Percentiles rank a stretch among this genome's conserved stretches.
Conservation (phyloP, 768 basidiomycete species). For the Phaffia tasmanica region DNA sequence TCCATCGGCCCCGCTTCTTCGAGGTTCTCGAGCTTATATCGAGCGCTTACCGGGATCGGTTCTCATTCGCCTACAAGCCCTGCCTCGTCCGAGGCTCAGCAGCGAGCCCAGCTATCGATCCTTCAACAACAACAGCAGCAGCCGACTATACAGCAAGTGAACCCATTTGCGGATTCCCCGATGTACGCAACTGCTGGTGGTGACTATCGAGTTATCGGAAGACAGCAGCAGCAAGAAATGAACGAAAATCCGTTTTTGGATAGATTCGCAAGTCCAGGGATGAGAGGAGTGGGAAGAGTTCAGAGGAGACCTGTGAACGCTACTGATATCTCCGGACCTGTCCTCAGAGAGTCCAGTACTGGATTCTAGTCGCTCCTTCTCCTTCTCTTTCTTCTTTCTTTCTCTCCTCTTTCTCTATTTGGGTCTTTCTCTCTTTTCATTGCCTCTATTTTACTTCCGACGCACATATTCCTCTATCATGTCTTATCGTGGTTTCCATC, state of each 20-base stretch:
- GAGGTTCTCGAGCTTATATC: constrained; percentile 21
- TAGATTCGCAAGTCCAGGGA: neutral
- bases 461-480: neutral
- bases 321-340: constrained; percentile 17
- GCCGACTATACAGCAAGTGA: neutral
- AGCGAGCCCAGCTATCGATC: neutral
- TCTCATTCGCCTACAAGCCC: constrained; percentile 7
- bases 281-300: constrained; percentile 6
- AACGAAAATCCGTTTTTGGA: constrained; percentile 16
- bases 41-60: constrained; percentile 17
- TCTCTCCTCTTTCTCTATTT: neutral
- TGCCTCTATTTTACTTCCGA: neutral
- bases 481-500: too few species aligned
- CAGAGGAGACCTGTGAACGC: constrained; percentile 12
- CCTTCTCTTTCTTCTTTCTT: neutral
- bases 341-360: constrained; percentile 13
- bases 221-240: too few species aligned
- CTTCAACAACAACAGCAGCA: neutral
- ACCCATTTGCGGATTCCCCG: neutral
- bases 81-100: neutral
- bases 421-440: neutral
- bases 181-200: neutral
- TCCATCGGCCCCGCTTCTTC: neutral
- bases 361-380: constrained; percentile 4
- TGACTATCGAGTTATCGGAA: too few species aligned